Evolutionary conservation across 768 basidiomycete genomes (phyloP).

Genomic region (Kwoniella dendrophila): DNA sequence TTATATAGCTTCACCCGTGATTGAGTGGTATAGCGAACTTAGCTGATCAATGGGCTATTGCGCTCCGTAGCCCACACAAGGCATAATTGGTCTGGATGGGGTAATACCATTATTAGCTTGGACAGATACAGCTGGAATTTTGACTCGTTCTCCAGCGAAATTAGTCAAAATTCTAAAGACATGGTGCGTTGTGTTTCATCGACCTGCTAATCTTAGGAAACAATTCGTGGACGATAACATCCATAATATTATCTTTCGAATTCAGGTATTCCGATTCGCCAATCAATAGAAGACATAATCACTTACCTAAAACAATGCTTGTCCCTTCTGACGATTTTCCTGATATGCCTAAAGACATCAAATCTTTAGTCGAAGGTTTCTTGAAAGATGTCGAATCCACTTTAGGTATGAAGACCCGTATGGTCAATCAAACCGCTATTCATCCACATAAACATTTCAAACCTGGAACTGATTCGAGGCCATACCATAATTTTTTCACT

Average conservation of each 20-base stretch:
- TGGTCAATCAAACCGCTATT: slow-evolving; percentile 8
- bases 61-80: slow-evolving; percentile 32
- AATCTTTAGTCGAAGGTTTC: not conserved
- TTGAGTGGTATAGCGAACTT: not conserved
- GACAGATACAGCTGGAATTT: slow-evolving; percentile 40
- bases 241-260: slow-evolving; percentile 12
- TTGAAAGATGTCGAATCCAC: not conserved
- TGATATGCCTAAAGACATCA: slow-evolving; percentile 10
- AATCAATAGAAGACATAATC: slow-evolving; percentile 25
- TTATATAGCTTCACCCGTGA: too few relatives aligned
- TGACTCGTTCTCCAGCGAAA: slow-evolving; percentile 35
- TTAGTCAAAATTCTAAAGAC: slow-evolving; percentile 29
- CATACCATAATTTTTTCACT: not conserved
- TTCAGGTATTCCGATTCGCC: slow-evolving; percentile 28
- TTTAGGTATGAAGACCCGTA: slow-evolving; percentile 5
- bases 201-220: too few relatives aligned
- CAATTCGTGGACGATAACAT: too few relatives aligned
- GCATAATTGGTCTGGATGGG: slow-evolving; percentile 32
- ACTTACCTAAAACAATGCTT: slow-evolving; percentile 13
- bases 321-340: slow-evolving; percentile 19
- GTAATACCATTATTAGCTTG: slow-evolving; percentile 33
- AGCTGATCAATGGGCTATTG: not conserved
- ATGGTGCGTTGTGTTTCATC: too few relatives aligned
- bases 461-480: too few relatives aligned
- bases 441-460: not conserved